phyloP scores from a whole-genome alignment of 2,329 filamentous ascomycete species.

The Aspergillus hiratsukae region DNA sequence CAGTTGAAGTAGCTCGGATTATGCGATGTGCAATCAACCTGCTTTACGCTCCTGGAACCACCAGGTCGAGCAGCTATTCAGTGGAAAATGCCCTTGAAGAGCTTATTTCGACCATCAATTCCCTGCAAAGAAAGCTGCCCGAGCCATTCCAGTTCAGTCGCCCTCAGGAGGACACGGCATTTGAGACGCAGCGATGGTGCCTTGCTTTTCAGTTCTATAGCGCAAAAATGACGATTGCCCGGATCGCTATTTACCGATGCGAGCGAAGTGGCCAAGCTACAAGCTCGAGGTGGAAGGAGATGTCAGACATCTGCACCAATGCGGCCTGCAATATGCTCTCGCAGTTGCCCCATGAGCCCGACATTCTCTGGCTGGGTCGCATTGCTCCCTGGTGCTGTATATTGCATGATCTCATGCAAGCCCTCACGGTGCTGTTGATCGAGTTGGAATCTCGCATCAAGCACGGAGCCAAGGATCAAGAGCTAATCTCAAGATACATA shows the following conservation, averaged over 20 bases:
- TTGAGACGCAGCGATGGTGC: conserved; percentile 1
- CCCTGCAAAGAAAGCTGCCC: neutral
- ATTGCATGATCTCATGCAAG: conserved; percentile 40
- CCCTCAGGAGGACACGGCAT: neutral
- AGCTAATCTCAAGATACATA: neutral
- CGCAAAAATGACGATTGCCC: conserved; percentile 33
- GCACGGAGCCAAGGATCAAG: neutral
- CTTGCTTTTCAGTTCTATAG: conserved; percentile 36
- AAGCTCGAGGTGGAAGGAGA: conserved; percentile 9
- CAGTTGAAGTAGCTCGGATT: neutral
- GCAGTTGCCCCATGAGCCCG: conserved; percentile 32
- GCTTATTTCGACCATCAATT: neutral
- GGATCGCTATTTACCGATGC: conserved; percentile 35
- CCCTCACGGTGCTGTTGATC: conserved; percentile 35
- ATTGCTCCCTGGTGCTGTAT: conserved; percentile 39
- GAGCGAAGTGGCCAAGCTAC: conserved; percentile 21
- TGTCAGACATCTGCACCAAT: conserved; percentile 32
- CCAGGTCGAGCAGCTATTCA: neutral
- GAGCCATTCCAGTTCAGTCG: neutral
- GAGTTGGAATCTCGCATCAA: neutral
- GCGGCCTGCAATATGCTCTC: conserved; percentile 30
- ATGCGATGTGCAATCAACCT: neutral
- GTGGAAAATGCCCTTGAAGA: neutral
- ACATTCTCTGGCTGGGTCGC: conserved; percentile 27
- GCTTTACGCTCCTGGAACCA: neutral